Evolutionary conservation across 208 protist genomes (phyloP).

Genomic region (Trypanosoma boissoni): DNA sequence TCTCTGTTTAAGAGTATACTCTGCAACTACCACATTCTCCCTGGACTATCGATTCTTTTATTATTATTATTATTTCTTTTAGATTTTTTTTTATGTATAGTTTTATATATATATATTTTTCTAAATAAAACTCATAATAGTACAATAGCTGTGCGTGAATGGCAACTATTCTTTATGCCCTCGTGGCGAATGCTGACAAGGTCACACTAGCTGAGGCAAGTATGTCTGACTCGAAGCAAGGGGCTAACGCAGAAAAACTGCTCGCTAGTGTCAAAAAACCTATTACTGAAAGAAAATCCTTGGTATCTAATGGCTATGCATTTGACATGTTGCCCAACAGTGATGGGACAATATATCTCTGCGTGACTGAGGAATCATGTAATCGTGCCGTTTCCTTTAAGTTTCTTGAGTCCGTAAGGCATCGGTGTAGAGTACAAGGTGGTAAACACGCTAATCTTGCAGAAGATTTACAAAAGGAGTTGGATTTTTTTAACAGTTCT

Average conservation of each 20-base stretch:
- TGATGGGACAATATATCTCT: constrained; percentile 23
- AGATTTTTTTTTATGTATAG: constrained; percentile 8
- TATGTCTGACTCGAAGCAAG: constrained; percentile 1
- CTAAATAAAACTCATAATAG: background rate
- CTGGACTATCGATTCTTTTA: no score
- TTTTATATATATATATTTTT: background rate
- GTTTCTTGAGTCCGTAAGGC: constrained; percentile 10
- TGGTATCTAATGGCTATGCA: constrained; percentile 15
- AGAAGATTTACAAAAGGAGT: constrained; percentile 13
- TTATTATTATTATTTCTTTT: no score
- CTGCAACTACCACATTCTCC: no score
- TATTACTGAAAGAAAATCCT: constrained; percentile 13
- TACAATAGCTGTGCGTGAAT: no score
- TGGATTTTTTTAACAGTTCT: constrained; percentile 28
- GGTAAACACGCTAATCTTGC: constrained; percentile 9
- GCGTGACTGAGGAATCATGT: constrained; percentile 18
- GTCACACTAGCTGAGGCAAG: constrained; percentile 11
- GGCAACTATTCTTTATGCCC: constrained; percentile 16
- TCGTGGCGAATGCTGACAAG: constrained; percentile 13
- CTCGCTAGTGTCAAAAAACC: constrained; percentile 12
- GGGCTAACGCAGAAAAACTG: constrained; percentile 12
- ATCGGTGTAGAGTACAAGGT: constrained; percentile 4
- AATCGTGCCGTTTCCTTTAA: constrained; percentile 14
- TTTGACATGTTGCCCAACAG: constrained; percentile 21
- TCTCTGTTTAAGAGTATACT: no score